Conservation (phyloP, 2,329 filamentous ascomycete genomes). For the Fusarium cyanostomum region DNA sequence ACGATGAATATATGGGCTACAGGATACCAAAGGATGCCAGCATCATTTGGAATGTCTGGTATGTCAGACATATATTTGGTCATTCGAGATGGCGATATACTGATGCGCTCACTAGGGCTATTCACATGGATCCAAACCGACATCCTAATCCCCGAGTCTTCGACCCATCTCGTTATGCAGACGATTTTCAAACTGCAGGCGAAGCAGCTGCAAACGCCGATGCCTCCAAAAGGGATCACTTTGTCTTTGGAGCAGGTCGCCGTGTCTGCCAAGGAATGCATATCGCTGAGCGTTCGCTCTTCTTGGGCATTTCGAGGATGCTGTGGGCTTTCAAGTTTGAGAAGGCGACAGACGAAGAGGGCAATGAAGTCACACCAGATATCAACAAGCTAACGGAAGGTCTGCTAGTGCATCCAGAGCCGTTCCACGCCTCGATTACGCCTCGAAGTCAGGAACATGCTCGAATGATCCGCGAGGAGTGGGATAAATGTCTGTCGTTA, state of each 20-base stretch:
- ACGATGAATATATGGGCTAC: constrained; percentile 37
- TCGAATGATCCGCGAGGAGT: background rate
- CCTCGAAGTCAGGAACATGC: background rate
- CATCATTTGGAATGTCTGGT: constrained; percentile 40
- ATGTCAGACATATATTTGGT: background rate
- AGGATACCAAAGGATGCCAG: constrained; percentile 43
- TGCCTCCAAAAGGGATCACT: constrained; percentile 16
- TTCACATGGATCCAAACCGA: constrained; percentile 72
- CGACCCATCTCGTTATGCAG: constrained; percentile 45
- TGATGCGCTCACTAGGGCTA: constrained; percentile 25
- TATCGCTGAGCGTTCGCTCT: constrained; percentile 25
- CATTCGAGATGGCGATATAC: too few relatives aligned
- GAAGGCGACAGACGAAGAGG: too few relatives aligned
- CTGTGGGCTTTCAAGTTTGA: constrained; percentile 24
- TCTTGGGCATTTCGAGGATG: constrained; percentile 20
- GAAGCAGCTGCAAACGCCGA: constrained; percentile 21
- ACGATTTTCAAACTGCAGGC: constrained; percentile 10
- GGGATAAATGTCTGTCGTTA: background rate
- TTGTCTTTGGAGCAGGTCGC: constrained; percentile 28
- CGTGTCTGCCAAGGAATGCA: constrained; percentile 32
- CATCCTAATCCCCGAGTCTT: constrained; percentile 59
- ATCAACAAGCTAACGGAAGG: too few relatives aligned
- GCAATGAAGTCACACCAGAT: too few relatives aligned
- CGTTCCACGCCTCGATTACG: background rate
- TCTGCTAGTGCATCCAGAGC: constrained; percentile 2